A percentile compares a stretch with the other conserved stretches of the same genome.
Evolutionary conservation across 192 early-diverging fungal genomes (phyloP).

Genomic region (Coemansia sp.): DNA sequence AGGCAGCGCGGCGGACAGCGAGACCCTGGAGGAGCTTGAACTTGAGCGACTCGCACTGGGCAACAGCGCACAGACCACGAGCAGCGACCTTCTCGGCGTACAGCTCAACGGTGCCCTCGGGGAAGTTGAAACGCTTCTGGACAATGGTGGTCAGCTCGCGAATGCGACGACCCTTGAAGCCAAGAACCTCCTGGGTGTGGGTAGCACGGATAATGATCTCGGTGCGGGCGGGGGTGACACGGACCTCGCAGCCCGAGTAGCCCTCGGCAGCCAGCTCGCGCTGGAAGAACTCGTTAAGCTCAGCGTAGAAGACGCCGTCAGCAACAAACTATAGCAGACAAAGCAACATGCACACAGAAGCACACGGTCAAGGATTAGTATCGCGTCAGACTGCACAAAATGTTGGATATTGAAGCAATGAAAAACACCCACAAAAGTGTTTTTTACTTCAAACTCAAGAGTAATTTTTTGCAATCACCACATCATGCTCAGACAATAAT

Average conservation of each 20-base stretch:
- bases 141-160: conserved; percentile 96
- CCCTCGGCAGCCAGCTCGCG: conserved; percentile 96
- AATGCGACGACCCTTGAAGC: conserved; percentile 98
- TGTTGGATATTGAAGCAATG: too few relatives aligned
- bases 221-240: conserved; percentile 97
- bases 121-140: conserved; percentile 99
- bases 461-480: too few relatives aligned
- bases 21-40: conserved; percentile 97
- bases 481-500: too few relatives aligned
- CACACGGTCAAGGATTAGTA: not conserved
- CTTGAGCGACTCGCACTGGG: conserved; percentile 97
- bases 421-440: too few relatives aligned
- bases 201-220: conserved; percentile 99
- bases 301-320: conserved; percentile 99
- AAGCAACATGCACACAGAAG: not conserved
- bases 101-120: conserved; percentile 96
- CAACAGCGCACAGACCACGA: conserved; percentile 97
- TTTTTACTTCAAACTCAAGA: too few relatives aligned
- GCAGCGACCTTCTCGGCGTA: conserved; percentile 97
- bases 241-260: conserved; percentile 99
- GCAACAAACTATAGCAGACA: conserved; percentile 83
- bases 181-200: conserved; percentile 96
- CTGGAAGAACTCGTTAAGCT: conserved; percentile 99
- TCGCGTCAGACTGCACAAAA: not conserved
- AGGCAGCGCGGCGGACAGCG: conserved; percentile 95